Base-by-base conservation (phyloP, 768 basidiomycete genomes). In the Mycena polygramma region DNA sequence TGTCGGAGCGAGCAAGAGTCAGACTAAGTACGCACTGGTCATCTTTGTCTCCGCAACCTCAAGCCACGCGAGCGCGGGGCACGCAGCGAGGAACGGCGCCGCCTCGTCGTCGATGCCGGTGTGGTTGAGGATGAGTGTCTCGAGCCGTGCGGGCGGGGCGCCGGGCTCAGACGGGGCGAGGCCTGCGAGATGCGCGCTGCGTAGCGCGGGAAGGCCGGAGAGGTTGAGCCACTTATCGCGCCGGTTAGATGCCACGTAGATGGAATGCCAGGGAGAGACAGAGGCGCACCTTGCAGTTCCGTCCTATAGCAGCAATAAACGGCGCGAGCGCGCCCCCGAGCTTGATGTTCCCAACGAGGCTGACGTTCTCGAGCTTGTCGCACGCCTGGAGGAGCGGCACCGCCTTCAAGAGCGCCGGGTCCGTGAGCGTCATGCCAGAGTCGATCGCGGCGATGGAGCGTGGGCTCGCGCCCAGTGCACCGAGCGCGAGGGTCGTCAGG, bases 281-380 rank as follows among this genome's bases (percentile, higher is more conserved):
- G 20, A 17, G 4, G 15, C 19, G 26, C 79, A 87, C 91, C 81
- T 84, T 90, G 82, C 90, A 91, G 48, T 79, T 84, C 69, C 89
- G 82, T 26, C 92, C 91, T 17, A 92, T 87, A 11, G 77, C 79
- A 53, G 77, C 74, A 36, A 93, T 74, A 69, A 92, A 86, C 26
- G 82, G 75, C 2, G 79, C 73, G 7, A 92, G 75, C 1, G 87
- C 79, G 4, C 80, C 74, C 9, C 88, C 89, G 20, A 93, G 76
- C 67, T 90, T 91, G 7, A 83, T 82, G 74, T 93, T 93, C 9
- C 89, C 89, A 9, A 90, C 91, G 10, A 93, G 80, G 75, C 80
- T 92, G 57, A 93, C 66, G 68, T 81, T 84, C 63, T 90, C 87
- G 30, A 93, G 79, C 26, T 76, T 68, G 14, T 71, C 49, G 68